These are phyloP conservation scores for Sugiyamaella xylanicola DNA, from an alignment of 1,139 yeast species.

Conservation along the genomic window DNA sequence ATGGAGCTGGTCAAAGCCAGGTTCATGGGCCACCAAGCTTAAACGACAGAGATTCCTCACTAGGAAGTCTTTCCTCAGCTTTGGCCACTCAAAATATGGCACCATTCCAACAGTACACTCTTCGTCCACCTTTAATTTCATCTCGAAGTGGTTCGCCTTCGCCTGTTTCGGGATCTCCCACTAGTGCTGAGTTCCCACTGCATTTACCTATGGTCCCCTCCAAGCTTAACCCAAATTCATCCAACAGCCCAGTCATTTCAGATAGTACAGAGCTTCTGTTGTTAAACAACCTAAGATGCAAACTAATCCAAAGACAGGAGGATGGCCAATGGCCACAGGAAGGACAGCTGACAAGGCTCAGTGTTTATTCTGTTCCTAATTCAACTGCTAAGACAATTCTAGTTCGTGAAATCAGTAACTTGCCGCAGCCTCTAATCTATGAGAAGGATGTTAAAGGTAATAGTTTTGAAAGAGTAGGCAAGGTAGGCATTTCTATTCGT, in stretches of 20 bases:
- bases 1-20: constrained; percentile 16
- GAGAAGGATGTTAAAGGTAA: constrained; percentile 27
- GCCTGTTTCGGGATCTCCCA: constrained; percentile 7
- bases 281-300: constrained; percentile 35
- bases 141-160: constrained; percentile 17
- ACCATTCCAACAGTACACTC: constrained; percentile 16
- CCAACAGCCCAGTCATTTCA: neutral
- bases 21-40: constrained; percentile 29
- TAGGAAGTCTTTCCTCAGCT: constrained; percentile 30
- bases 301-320: constrained; percentile 27
- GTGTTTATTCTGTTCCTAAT: constrained; percentile 33
- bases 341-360: constrained; percentile 30
- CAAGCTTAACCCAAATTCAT: neutral
- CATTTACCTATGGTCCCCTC: neutral
- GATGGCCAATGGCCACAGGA: constrained; percentile 30
- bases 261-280: constrained; percentile 30
- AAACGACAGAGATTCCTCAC: constrained; percentile 32
- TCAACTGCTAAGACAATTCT: constrained; percentile 27
- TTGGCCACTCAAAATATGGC: constrained; percentile 16
- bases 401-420: constrained; percentile 22
- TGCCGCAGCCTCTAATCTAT: constrained; percentile 27
- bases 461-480: constrained; percentile 34
- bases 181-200: constrained; percentile 6
- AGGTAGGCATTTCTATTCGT: constrained; percentile 32
- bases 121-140: constrained; percentile 21